Evolutionary conservation across 2,329 filamentous ascomycete genomes (phyloP).

Genomic region (Dryadomyces quercus-mongolicae): DNA sequence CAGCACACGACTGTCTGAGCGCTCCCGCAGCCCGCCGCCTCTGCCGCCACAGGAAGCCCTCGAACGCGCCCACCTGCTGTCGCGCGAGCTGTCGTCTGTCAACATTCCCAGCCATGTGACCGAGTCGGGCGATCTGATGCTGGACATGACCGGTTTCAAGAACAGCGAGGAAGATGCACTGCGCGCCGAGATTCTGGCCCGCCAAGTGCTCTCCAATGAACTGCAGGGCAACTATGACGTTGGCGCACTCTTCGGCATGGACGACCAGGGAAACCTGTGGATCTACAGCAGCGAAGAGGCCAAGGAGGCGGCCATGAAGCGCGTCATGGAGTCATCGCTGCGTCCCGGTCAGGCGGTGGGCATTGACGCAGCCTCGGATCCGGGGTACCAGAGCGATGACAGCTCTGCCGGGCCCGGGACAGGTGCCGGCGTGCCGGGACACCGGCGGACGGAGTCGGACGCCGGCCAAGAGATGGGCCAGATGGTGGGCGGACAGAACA

Average conservation of each 20-base stretch:
- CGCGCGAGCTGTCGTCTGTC: conserved; percentile 73
- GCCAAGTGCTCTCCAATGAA: conserved; percentile 86
- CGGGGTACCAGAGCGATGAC: conserved; percentile 89
- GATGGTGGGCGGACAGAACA: conserved; percentile 23
- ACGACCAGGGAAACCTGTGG: conserved; percentile 96
- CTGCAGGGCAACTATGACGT: conserved; percentile 94
- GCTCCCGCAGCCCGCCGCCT: conserved; percentile 68
- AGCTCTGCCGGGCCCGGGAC: conserved; percentile 41
- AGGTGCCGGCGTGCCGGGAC: conserved; percentile 30
- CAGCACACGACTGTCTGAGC: conserved; percentile 29
- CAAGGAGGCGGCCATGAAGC: conserved; percentile 74
- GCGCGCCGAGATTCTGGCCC: conserved; percentile 81
- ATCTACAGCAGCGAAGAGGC: conserved; percentile 98
- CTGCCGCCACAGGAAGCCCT: conserved; percentile 63
- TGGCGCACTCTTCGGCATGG: conserved; percentile 84
- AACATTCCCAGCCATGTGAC: conserved; percentile 93
- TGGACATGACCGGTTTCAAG: conserved; percentile 97
- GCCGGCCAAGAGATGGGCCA: conserved; percentile 26
- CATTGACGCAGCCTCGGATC: conserved; percentile 77
- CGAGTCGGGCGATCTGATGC: conserved; percentile 85
- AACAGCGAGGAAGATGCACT: conserved; percentile 86
- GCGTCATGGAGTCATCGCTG: conserved; percentile 39
- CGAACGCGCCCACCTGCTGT: conserved; percentile 70
- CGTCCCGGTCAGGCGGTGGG: conserved; percentile 24
- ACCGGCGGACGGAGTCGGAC: conserved; percentile 57